Conservation (phyloP, 2,329 filamentous ascomycete species). For the Cercospora janseana region DNA sequence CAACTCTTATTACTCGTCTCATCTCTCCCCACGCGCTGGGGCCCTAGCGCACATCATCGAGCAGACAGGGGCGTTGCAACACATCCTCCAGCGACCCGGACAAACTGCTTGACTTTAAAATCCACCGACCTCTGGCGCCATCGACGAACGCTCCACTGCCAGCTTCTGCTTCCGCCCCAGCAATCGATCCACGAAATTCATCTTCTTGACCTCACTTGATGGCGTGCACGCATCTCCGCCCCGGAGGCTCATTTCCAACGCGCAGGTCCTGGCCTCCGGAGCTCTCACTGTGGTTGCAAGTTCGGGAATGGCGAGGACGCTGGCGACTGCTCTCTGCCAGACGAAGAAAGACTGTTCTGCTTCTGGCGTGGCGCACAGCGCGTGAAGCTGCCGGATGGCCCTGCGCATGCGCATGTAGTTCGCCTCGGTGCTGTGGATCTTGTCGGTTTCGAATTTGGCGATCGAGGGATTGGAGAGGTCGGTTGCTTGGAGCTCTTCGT, state of each 20-base stretch:
- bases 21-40: neutral
- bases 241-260: conserved; percentile 26
- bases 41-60: neutral
- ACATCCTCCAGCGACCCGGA: no score
- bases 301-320: conserved; percentile 26
- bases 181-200: conserved; percentile 38
- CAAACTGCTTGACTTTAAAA: no score
- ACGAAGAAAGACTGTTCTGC: conserved; percentile 33
- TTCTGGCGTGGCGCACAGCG: conserved; percentile 32
- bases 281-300: conserved; percentile 26
- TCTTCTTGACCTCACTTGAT: conserved; percentile 30
- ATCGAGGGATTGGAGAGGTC: conserved; percentile 32
- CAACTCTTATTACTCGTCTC: no score
- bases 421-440: conserved; percentile 34
- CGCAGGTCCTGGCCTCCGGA: conserved; percentile 12
- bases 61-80: no score
- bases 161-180: conserved; percentile 32
- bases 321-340: conserved; percentile 34
- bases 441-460: conserved; percentile 29
- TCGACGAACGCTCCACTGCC: neutral
- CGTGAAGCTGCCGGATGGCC: conserved; percentile 32
- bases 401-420: conserved; percentile 31
- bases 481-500: conserved; percentile 41
- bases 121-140: neutral
- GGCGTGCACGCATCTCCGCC: conserved; percentile 9